These are phyloP conservation scores for Dichotomocladium elegans DNA, from an alignment of 371 early-diverging fungal species.

Conservation along the genomic window DNA sequence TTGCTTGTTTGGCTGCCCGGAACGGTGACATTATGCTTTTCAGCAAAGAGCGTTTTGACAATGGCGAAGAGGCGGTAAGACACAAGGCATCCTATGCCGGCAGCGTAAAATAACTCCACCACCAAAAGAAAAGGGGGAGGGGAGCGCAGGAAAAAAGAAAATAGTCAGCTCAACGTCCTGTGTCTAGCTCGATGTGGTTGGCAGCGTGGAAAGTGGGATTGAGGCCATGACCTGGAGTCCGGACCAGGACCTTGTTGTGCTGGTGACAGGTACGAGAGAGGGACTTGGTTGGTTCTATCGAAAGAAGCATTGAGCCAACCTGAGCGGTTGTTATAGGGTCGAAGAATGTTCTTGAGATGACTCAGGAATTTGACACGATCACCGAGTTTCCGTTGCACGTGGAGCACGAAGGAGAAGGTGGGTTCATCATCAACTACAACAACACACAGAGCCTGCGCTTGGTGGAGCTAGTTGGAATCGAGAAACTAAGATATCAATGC, in stretches of 20 bases:
- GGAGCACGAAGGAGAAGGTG: slow-evolving; percentile 68
- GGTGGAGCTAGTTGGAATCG: no score
- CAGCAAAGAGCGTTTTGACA: slow-evolving; percentile 46
- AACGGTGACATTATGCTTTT: slow-evolving; percentile 73
- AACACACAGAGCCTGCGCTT: no score
- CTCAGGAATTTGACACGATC: slow-evolving; percentile 88
- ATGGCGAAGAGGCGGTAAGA: slow-evolving; percentile 45
- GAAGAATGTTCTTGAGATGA: slow-evolving; percentile 84
- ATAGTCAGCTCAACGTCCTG: background rate
- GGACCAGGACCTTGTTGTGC: slow-evolving; percentile 82
- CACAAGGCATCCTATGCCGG: background rate
- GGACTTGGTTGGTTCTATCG: no score
- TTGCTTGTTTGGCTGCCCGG: slow-evolving; percentile 58
- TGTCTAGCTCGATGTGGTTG: slow-evolving; percentile 64
- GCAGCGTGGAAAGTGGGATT: slow-evolving; percentile 80
- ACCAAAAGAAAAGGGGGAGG: no score
- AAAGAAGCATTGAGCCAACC: background rate
- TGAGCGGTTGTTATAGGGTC: slow-evolving; percentile 37
- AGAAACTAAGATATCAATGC: background rate
- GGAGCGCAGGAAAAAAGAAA: no score
- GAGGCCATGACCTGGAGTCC: slow-evolving; percentile 86
- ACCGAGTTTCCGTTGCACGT: slow-evolving; percentile 72
- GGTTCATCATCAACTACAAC: no score
- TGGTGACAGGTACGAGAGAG: slow-evolving; percentile 78
- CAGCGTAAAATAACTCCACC: background rate